These are phyloP conservation scores for Nakazawaea laoshanensis DNA, from an alignment of 805 yeast species.

Conservation along the genomic window DNA sequence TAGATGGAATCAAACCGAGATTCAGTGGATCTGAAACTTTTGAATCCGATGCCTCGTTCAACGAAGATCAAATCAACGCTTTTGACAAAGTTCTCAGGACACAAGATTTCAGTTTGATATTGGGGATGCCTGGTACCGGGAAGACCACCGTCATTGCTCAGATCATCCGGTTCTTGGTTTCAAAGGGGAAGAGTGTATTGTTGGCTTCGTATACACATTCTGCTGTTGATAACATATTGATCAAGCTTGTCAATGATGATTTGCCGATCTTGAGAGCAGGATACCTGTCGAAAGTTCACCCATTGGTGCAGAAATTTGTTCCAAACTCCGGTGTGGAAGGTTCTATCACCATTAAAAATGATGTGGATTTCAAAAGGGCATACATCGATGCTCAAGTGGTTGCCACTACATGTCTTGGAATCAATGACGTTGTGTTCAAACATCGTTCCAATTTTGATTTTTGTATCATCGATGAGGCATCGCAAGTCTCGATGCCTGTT, in stretches of 20 bases:
- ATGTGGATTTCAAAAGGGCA: conserved; percentile 35
- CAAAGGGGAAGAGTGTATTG: conserved; percentile 56
- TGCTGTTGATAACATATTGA: conserved; percentile 87
- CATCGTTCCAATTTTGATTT: conserved; percentile 64
- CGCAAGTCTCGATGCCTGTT: conserved; percentile 88
- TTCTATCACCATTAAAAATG: conserved; percentile 22
- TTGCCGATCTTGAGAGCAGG: conserved; percentile 65
- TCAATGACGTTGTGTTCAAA: conserved; percentile 52
- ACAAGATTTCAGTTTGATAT: conserved; percentile 67
- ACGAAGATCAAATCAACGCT: conserved; percentile 66
- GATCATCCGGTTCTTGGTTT: conserved; percentile 52
- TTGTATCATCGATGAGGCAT: conserved; percentile 94
- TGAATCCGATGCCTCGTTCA: conserved; percentile 29
- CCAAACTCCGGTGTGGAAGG: conserved; percentile 29
- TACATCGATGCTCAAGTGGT: conserved; percentile 62
- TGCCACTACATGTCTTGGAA: conserved; percentile 83
- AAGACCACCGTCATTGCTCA: conserved; percentile 86
- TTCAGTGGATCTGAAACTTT: conserved; percentile 21
- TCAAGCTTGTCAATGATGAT: conserved; percentile 49
- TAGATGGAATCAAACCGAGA: conserved; percentile 42
- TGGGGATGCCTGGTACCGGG: conserved; percentile 99
- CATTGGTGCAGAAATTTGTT: conserved; percentile 44
- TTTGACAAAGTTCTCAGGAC: conserved; percentile 56
- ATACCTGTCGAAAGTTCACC: conserved; percentile 47
- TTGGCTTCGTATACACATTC: conserved; percentile 88